A percentile compares a stretch with the other conserved stretches of the same genome.
These are phyloP conservation scores for Pelargonium fulgidum DNA, from an alignment of 441 rosid genomes.

Conservation along the genomic window DNA sequence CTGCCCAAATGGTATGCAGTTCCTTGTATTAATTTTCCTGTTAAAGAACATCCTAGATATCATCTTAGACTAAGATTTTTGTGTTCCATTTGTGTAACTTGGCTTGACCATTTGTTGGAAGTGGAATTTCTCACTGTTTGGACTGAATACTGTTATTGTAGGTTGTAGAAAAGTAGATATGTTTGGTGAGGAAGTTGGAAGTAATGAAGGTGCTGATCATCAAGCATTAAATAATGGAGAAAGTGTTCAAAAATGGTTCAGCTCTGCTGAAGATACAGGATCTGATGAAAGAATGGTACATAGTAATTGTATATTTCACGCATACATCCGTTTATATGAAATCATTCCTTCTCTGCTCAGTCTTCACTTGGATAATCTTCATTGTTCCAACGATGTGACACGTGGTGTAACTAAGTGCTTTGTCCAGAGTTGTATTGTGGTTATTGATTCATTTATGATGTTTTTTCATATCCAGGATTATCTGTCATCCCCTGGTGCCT, in stretches of 20 bases:
- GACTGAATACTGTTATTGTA: not conserved
- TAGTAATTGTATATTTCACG: not conserved
- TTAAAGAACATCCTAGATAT: not conserved
- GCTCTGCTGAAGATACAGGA: slow-evolving; percentile 8
- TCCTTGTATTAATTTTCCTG: slow-evolving; percentile 15
- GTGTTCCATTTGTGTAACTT: not conserved
- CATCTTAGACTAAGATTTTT: not conserved
- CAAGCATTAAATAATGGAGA: not conserved
- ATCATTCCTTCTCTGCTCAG: not conserved
- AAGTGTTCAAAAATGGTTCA: not conserved
- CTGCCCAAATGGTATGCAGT: slow-evolving; percentile 34
- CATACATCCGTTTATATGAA: not conserved
- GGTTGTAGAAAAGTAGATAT: slow-evolving; percentile 1
- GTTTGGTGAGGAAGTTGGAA: not conserved
- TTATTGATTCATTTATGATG: slow-evolving; percentile 19
- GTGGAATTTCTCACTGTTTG: slow-evolving; percentile 5
- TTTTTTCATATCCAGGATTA: slow-evolving; percentile 18
- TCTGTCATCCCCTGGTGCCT: slow-evolving; percentile 6
- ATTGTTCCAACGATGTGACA: not conserved
- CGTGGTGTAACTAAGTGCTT: not conserved
- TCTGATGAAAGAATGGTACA: slow-evolving; percentile 5
- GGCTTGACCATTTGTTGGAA: not conserved
- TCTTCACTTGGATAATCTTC: not conserved
- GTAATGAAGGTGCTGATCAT: not conserved
- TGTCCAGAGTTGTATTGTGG: not conserved